These are phyloP conservation scores for Saitozyma sp. DNA, from an alignment of 768 basidiomycete species.

Conservation along the genomic window DNA sequence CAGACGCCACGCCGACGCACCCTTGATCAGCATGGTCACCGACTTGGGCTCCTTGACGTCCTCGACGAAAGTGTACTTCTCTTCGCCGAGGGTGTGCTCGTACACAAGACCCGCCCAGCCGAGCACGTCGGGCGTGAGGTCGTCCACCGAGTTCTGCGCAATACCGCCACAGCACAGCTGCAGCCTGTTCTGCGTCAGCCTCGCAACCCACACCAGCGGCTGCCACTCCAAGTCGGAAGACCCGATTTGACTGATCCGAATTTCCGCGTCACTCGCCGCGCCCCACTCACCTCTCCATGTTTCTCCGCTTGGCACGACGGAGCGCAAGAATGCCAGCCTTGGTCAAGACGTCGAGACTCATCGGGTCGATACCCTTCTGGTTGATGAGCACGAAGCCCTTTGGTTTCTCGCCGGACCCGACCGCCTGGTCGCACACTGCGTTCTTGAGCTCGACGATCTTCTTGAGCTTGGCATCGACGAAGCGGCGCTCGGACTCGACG, in stretches of 20 bases:
- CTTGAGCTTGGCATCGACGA: conserved; percentile 88
- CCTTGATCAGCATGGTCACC: conserved; percentile 95
- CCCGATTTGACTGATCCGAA: neutral
- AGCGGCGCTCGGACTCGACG: conserved; percentile 91
- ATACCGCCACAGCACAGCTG: conserved; percentile 92
- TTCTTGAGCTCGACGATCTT: conserved; percentile 98
- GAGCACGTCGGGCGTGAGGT: conserved; percentile 82
- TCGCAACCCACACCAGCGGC: neutral
- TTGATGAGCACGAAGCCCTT: conserved; percentile 94
- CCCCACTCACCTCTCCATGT: conserved; percentile 85
- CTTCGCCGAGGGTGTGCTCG: conserved; percentile 97
- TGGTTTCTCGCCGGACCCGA: conserved; percentile 56
- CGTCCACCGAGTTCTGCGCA: conserved; percentile 97
- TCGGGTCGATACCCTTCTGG: conserved; percentile 98
- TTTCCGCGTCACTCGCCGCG: too few species aligned
- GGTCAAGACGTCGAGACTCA: conserved; percentile 90
- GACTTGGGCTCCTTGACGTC: conserved; percentile 93
- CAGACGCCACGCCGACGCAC: conserved; percentile 39
- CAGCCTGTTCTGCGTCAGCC: conserved; percentile 58
- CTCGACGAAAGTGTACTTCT: conserved; percentile 97
- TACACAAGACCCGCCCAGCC: conserved; percentile 99
- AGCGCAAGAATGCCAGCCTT: conserved; percentile 96
- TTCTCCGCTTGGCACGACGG: conserved; percentile 91
- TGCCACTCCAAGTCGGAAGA: neutral
- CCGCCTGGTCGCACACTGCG: conserved; percentile 87